phyloP scores from a whole-genome alignment of 768 basidiomycete species.

The Termitomyces sp. region DNA sequence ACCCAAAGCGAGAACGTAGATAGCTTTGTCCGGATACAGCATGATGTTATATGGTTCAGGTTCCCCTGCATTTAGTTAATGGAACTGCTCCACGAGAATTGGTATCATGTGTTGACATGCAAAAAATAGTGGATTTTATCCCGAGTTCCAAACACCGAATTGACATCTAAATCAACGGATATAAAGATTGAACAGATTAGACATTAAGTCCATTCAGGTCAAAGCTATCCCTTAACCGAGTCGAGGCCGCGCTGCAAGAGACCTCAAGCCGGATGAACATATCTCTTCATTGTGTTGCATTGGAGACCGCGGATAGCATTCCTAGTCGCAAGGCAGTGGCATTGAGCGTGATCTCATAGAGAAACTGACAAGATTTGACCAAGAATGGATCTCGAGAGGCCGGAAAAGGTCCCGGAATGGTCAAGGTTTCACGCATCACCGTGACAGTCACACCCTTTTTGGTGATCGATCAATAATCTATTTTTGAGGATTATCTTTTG shows the following conservation, averaged over 20 bases:
- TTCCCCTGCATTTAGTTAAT: background rate
- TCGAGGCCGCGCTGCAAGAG: background rate
- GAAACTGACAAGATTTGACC: background rate
- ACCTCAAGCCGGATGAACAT: background rate
- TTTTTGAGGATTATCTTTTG: background rate
- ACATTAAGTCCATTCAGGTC: background rate
- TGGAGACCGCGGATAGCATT: too few species aligned
- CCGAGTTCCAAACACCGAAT: background rate
- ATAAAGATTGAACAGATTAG: background rate
- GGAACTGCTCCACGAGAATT: background rate
- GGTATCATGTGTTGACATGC: background rate
- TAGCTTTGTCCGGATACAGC: background rate
- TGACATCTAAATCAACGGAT: background rate
- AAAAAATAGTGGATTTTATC: background rate
- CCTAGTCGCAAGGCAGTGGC: background rate
- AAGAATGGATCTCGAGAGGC: background rate
- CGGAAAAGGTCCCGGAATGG: background rate
- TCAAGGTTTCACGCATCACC: background rate
- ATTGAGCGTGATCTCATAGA: background rate
- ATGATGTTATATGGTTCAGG: background rate
- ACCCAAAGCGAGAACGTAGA: background rate
- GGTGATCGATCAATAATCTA: conserved; percentile 1
- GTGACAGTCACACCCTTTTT: background rate
- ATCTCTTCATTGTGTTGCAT: background rate
- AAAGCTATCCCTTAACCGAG: background rate